Evolutionary conservation across 768 basidiomycete species (phyloP), one percentile per base, ranked within the genome.

Genomic region (Tulasnella sp.): DNA sequence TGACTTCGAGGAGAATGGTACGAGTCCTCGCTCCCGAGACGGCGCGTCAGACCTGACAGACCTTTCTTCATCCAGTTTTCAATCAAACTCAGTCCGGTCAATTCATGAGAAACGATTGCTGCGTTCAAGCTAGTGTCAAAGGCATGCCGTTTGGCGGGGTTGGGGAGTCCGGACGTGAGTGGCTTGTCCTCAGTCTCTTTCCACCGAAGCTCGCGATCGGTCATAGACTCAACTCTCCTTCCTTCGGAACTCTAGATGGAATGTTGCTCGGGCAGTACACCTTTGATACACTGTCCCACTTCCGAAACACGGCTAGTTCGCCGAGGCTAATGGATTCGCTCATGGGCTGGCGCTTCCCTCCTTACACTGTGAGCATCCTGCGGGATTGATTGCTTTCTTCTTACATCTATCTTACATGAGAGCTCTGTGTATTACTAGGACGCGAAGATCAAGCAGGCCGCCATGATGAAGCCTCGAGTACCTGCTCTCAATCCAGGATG

Each of bases 251-350:
- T n/a, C 13, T 37, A 44, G 26, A 86, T 78, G 91, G 94, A 15
- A 85, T 87, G 77, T 89, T 92, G 81, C 89, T 90, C 3, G 91
- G 93, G 42, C 93, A 93, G 82, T 91, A 85, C 81, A 85, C 86
- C 7, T 95, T 95, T 80, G 91, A 93, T 79, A 85, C 88, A 82
- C 95, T 96, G 84, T 93, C 93, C 0, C 93, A 95, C 82, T 80
- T 88, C 39, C 88, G 94, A 75, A 82, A 90, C 5, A 88, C 91
- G 0, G 69, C 88, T 10, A 85, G 87, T 79, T 84, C 83, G 2
- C 88, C 86, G 44, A 77, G 82, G 77, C 87, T 84, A 85, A 79
- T 84, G 71, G 86, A 87, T 78, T 20, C 82, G 57, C 18, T 84
- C n/a, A 72, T 86, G 76, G 80, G 81, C 23, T 75, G 80, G 75